Conservation (phyloP, 352 stramenopile genomes). For the Phytophthora quininea region DNA sequence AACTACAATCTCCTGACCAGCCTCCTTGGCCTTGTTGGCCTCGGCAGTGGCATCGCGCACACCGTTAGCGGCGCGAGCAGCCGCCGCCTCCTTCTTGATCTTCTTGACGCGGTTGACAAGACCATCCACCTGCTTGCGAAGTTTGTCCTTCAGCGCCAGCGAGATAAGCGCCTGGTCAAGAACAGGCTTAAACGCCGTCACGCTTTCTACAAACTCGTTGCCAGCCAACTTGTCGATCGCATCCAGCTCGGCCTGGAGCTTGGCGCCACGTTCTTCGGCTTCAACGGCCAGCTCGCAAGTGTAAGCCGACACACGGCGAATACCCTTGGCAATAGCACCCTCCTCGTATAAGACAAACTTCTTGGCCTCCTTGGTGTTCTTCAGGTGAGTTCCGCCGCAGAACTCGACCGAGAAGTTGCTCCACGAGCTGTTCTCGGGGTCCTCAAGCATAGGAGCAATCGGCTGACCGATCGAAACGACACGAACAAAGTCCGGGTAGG, state of each 20-base stretch:
- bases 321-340: constrained; percentile 96
- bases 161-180: constrained; percentile 90
- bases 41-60: constrained; percentile 63
- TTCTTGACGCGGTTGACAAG: constrained; percentile 83
- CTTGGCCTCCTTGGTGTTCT: constrained; percentile 95
- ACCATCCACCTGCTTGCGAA: constrained; percentile 76
- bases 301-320: constrained; percentile 95
- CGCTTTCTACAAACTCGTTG: constrained; percentile 83
- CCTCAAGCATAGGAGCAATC: constrained; percentile 75
- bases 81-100: constrained; percentile 80
- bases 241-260: constrained; percentile 81
- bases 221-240: constrained; percentile 75
- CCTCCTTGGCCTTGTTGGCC: constrained; percentile 65
- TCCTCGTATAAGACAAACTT: constrained; percentile 98
- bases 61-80: constrained; percentile 69
- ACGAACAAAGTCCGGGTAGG: constrained; percentile 98
- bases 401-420: constrained; percentile 97
- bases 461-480: constrained; percentile 95
- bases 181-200: constrained; percentile 92
- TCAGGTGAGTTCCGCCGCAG: constrained; percentile 98
- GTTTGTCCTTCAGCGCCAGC: constrained; percentile 90
- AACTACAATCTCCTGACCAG: constrained; percentile 75
- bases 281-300: constrained; percentile 90
- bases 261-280: constrained; percentile 84
- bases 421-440: constrained; percentile 91